Evolutionary conservation across 106 monocot species (phyloP), one percentile per base, ranked within the genome.

Genomic region (Dioscorea alata): DNA sequence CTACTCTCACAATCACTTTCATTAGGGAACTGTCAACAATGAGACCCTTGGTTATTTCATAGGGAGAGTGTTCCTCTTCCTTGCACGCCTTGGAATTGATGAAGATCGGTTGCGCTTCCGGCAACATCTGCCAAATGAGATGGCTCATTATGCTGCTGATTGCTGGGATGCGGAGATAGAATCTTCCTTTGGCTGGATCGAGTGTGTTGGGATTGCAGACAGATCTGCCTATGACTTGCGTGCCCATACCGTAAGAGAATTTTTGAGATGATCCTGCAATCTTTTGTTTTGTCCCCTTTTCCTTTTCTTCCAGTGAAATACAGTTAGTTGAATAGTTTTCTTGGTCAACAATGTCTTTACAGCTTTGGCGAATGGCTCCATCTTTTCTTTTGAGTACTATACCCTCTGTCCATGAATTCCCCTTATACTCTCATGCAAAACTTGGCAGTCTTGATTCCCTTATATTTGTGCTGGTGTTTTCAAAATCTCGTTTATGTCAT

Each of bases 141-240:
- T 96, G 96, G 91, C 96, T 76, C 96, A 96, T 50, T 96, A 96
- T 80, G 96, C 96, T 74, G 89, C 91, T 14, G 96, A 96, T 64
- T 97, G 96, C 61, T 97, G 96, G 91, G 96, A 92, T 89, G 96
- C 91, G 8, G 96, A 97, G 74, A 91, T 94, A 62, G 94, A 94
- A 63, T 90, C 90, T 64, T 90, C 94, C 6, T 87, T 84, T 83
- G 96, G 96, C 21, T 97, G 96, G 96, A 97, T 97, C 64, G 92
- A 92, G 70, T 97, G 96, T 79, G 96, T 97, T 66, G 96, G 96
- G 32, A 97, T 97, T 68, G 96, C 96, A 65, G 96, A 97, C 75
- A 84, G 96, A 33, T 97, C 96, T 76, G 92, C 91, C 17, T 97
- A 89, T 82, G 96, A 97, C 68, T 75, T 97, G 68, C 72, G 61